Evolutionary conservation across 495 filamentous ascomycete species (phyloP), one percentile per base, ranked within the genome.

Genomic region (Lasiosphaeris hirsuta): DNA sequence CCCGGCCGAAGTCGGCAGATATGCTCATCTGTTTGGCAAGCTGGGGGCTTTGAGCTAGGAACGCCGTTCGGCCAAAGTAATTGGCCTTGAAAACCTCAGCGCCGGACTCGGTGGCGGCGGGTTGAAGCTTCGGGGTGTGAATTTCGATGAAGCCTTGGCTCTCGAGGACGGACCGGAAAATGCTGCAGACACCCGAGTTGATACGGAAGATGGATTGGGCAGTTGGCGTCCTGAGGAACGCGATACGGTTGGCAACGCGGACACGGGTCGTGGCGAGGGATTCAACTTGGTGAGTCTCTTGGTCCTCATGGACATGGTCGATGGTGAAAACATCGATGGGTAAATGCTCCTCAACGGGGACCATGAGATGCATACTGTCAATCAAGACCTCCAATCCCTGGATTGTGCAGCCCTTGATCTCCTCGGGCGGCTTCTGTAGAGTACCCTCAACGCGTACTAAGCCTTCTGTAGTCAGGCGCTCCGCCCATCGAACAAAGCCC

Each of bases 1-100:
- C 93, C 41, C 83, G 86, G 54, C 89, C 84, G 77, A 96, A 90
- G 64, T 96, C 93, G 64, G 92, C 87, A 14, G 92, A 91, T 52
- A 97, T 92, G 67, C 86, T 83, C 88, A 96, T 90, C 69, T 97
- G 93, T 78, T 97, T 97, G 69, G 90, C 88, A 23, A 97, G 73
- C 72, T 97, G 93, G 6, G 93, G 93, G 58, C 89, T 93, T 74
- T 97, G 93, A 1, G 93, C 94, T 9, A 97, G 76, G 75, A 90
- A 97, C 2, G 89, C 93, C 43, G 83, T 89, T 37, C 87, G 78
- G 57, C 90, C 92, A 75, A 97, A 97, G 73, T 97, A 97, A 63
- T 92, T 87, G 48, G 95, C 82, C 68, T 90, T 87, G 78, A 97
- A 97, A n/a, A 97, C 92, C 54, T 87, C 87, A 46, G 92, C 90